These are phyloP conservation scores for Clitopilus passeckerianus DNA, from an alignment of 768 basidiomycete species.

Conservation along the genomic window DNA sequence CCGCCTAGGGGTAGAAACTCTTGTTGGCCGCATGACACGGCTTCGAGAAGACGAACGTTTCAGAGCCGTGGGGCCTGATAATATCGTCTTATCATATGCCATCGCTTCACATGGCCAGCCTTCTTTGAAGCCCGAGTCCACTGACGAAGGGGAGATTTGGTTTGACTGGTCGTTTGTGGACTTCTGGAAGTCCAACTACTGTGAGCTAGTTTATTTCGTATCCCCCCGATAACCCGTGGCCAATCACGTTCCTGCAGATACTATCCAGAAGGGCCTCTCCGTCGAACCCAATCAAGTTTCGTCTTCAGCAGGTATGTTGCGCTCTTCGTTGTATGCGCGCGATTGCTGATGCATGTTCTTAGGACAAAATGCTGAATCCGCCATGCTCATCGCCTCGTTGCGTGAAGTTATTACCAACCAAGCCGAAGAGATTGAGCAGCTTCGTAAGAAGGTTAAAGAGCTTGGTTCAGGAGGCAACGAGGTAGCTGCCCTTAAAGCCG, in stretches of 20 bases:
- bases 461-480: conserved; percentile 28
- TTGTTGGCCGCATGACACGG: conserved; percentile 81
- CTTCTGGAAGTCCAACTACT: conserved; percentile 98
- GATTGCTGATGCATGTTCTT: conserved; percentile 6
- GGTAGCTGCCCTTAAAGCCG: conserved; percentile 39
- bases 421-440: conserved; percentile 67
- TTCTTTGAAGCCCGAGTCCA: conserved; percentile 29
- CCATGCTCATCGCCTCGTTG: conserved; percentile 78
- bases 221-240: background rate
- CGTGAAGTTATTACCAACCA: conserved; percentile 81
- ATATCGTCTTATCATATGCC: conserved; percentile 60
- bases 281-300: conserved; percentile 64
- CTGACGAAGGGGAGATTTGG: conserved; percentile 86
- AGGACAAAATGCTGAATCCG: conserved; percentile 72
- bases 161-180: conserved; percentile 98
- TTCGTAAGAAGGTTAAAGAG: conserved; percentile 59
- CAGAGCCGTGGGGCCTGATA: conserved; percentile 84
- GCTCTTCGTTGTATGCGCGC: background rate
- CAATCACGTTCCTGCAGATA: conserved; percentile 38
- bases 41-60: conserved; percentile 92
- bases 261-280: conserved; percentile 69
- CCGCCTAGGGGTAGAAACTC: conserved; percentile 85
- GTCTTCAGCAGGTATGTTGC: conserved; percentile 46
- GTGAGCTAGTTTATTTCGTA: conserved; percentile 40
- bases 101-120: conserved; percentile 25